Conservation (phyloP, 75 land plant species). For the Selaginella tamariscina region DNA sequence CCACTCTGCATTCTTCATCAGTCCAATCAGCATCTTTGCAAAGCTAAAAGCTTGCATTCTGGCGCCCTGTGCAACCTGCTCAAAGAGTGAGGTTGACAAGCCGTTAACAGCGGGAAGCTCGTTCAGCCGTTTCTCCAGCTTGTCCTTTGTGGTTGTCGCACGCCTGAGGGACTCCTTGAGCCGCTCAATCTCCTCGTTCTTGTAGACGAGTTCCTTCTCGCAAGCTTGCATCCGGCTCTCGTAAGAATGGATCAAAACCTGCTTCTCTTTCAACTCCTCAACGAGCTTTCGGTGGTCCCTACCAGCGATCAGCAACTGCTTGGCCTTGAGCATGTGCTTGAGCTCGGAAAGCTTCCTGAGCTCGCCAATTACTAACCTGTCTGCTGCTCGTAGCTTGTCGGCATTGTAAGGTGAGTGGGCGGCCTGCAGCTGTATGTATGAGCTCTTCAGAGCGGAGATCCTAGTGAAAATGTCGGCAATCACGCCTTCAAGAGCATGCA, state of each 20-base stretch:
- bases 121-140: background rate
- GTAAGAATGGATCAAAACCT: background rate
- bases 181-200: background rate
- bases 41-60: slow-evolving; percentile 54
- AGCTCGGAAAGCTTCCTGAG: slow-evolving; percentile 63
- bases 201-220: background rate
- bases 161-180: slow-evolving; percentile 1
- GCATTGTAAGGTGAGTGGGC: slow-evolving; percentile 80
- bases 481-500: background rate
- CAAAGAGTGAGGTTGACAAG: slow-evolving; percentile 45
- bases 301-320: background rate
- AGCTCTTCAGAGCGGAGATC: background rate
- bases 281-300: background rate
- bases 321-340: slow-evolving; percentile 52
- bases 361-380: slow-evolving; percentile 59
- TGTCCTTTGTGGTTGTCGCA: background rate
- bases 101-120: background rate
- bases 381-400: slow-evolving; percentile 65
- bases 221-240: background rate
- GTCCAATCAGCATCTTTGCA: slow-evolving; percentile 58
- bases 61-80: slow-evolving; percentile 39
- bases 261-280: background rate
- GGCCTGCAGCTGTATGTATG: slow-evolving; percentile 52
- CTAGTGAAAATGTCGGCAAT: background rate
- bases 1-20: slow-evolving; percentile 55